Evolutionary conservation across 805 yeast species (phyloP).

Genomic region (Barnettozyma botsteinii): DNA sequence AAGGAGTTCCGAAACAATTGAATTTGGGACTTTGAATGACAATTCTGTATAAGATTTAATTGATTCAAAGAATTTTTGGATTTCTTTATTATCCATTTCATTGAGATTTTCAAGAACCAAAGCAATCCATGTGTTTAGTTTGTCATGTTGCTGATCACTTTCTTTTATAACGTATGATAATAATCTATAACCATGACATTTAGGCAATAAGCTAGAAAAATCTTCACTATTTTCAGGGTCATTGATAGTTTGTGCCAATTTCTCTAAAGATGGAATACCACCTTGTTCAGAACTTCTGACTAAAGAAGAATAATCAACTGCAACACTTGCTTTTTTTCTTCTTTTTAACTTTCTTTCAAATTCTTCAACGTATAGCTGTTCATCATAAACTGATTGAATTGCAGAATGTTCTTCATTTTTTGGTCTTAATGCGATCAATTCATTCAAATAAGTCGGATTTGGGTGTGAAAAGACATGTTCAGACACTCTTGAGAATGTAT

Average conservation of each 20-base stretch:
- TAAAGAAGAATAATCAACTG: conserved; percentile 7
- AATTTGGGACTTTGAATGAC: conserved; percentile 8
- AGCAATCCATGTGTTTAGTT: conserved; percentile 12
- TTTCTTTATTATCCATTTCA: not conserved
- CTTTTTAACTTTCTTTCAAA: conserved; percentile 15
- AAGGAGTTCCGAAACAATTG: conserved; percentile 7
- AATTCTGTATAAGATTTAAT: conserved; percentile 7
- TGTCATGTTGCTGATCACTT: not conserved
- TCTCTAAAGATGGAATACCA: conserved; percentile 4
- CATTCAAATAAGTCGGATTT: conserved; percentile 9
- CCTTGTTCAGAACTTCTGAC: conserved; percentile 3
- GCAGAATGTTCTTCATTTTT: not conserved
- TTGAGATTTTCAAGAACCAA: conserved; percentile 9
- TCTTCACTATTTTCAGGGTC: conserved; percentile 4
- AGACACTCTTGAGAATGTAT: conserved; percentile 22
- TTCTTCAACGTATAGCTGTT: conserved; percentile 8
- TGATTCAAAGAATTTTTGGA: conserved; percentile 2
- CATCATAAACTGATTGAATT: conserved; percentile 4
- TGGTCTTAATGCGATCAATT: conserved; percentile 4
- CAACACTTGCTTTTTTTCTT: conserved; percentile 9
- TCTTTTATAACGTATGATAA: conserved; percentile 7
- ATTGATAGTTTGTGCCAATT: conserved; percentile 7
- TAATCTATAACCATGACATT: conserved; percentile 7
- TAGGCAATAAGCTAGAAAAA: conserved; percentile 10
- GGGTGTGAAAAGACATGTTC: conserved; percentile 24